Base-by-base conservation (phyloP, 1,139 yeast species). In the Geotrichum carabidarum region DNA sequence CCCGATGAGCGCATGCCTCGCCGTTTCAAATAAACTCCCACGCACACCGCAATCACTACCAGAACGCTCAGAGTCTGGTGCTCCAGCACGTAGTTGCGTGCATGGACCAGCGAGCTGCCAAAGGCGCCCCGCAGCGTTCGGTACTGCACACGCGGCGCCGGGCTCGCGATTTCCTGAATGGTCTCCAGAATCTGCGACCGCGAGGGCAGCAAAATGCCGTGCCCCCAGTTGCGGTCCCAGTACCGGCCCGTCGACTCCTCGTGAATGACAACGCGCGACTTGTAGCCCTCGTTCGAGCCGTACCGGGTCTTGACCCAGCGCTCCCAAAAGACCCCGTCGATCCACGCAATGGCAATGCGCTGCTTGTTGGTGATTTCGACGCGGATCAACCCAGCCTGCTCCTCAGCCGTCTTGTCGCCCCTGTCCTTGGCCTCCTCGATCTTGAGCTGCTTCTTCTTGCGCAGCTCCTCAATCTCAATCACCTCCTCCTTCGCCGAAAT, bases 321-420 rank as follows among this genome's bases (percentile, higher is more conserved):
- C 51, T 66, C 68, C 72, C 73, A 70, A 53, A 68, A 68, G 14
- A 65, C 59, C 8, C 71, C 71, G 54, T 71, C 71, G 47, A 71
- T 68, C 74, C 74, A 71, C 1, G 71, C 72, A 56, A 71, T 68
- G 15, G 71, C 71, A 12, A 69, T 69, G 31, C 59, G 60, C 18
- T 68, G 67, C 17, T 62, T 62, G 15, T 62, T 58, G 14, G 60
- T 32, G 6, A 63, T 61, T 37, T 61, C 62, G 41, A 70, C 68
- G 37, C 59, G 63, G 48, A 66, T 67, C 31, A 58, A 58, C 54
- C 65, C 63, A 9, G 74, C 74, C 49, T 57, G 59, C 43, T 67
- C 62, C 40, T 65, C 67, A 4, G 70, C 73, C 14, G 57, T 57
- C 45, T 65, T 61, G 57, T 70, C 73, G 31, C 66, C 71, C 48